Conservation (phyloP, 305 asterid species). For the Vinca major region DNA sequence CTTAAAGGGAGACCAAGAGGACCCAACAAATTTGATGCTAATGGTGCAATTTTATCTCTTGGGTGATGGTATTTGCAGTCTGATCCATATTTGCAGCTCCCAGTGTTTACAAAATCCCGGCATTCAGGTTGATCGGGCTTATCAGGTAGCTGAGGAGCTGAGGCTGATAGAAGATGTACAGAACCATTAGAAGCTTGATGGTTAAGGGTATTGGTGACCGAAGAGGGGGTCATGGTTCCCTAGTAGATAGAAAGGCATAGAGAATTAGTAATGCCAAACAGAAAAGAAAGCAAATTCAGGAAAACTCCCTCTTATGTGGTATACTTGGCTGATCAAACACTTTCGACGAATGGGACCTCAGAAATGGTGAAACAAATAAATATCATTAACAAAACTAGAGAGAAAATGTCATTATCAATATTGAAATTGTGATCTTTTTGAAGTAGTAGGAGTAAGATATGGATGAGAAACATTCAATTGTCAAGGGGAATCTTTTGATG, state of each 20-base stretch:
- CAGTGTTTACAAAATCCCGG: conserved; percentile 48
- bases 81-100: conserved; percentile 56
- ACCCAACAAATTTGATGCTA: conserved; percentile 34
- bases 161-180: conserved; percentile 3
- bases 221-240: conserved; percentile 41
- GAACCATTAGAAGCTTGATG: conserved; percentile 36
- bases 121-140: conserved; percentile 69
- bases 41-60: conserved; percentile 37
- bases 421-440: not conserved
- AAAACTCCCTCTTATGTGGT: not conserved
- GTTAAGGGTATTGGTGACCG: conserved; percentile 26
- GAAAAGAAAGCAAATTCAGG: not conserved
- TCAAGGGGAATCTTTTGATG: too few species aligned
- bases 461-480: too few species aligned
- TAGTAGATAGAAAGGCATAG: conserved; percentile 17
- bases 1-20: conserved; percentile 61
- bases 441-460: not conserved
- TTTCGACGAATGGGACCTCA: not conserved
- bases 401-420: not conserved
- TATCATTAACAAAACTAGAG: not conserved
- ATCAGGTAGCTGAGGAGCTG: conserved; percentile 44
- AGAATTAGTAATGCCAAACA: not conserved
- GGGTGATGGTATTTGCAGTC: conserved; percentile 69
- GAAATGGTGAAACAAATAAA: not conserved
- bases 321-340: not conserved